phyloP scores from a whole-genome alignment of 1,139 yeast species.

The Petasospora fabianii region DNA sequence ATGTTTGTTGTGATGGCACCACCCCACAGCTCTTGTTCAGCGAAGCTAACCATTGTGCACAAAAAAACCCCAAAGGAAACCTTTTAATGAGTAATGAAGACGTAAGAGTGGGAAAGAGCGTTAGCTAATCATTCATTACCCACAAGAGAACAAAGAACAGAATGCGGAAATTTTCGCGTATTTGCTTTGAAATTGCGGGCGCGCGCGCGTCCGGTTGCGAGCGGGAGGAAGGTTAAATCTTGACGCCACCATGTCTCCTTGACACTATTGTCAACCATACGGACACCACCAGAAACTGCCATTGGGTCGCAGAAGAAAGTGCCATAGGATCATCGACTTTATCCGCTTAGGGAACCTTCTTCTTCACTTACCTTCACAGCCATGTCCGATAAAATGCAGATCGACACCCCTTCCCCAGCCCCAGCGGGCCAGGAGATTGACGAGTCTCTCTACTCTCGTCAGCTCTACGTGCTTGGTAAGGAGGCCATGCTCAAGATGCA shows the following conservation, averaged over 20 bases:
- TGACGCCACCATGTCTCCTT: too few species aligned
- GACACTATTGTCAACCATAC: not conserved
- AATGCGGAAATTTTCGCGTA: too few species aligned
- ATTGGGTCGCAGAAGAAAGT: not conserved
- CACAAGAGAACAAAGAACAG: too few species aligned
- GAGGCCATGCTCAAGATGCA: constrained; percentile 99
- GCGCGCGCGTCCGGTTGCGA: too few species aligned
- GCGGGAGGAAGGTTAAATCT: too few species aligned
- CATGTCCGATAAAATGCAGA: constrained; percentile 26
- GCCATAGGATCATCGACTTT: not conserved
- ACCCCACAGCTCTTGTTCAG: constrained; percentile 50
- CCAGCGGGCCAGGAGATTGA: constrained; percentile 51
- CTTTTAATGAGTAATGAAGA: not conserved
- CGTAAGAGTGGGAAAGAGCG: too few species aligned
- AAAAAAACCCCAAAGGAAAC: not conserved
- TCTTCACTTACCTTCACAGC: constrained; percentile 48
- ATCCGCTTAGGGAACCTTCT: too few species aligned
- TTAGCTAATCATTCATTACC: too few species aligned
- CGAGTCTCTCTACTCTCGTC: constrained; percentile 93
- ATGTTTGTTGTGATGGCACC: constrained; percentile 65
- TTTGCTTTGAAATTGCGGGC: too few species aligned
- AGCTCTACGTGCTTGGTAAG: constrained; percentile 86
- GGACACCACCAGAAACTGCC: not conserved
- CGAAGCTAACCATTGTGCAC: constrained; percentile 11
- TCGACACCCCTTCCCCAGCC: constrained; percentile 26